phyloP scores from a whole-genome alignment of 2,329 filamentous ascomycete species.

The Penicillium sumatraense region DNA sequence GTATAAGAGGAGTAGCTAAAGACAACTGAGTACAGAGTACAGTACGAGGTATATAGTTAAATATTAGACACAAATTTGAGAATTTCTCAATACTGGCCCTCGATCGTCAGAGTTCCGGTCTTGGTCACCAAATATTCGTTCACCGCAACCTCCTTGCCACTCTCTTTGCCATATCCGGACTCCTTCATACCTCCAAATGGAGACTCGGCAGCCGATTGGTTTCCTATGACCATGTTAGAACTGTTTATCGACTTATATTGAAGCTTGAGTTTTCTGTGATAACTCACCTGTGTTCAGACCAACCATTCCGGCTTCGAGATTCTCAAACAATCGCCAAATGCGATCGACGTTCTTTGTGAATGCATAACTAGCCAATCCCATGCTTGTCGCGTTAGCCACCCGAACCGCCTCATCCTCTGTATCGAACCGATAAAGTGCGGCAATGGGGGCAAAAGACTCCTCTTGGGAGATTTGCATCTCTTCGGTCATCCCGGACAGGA shows the following conservation, averaged over 20 bases:
- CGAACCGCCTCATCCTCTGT: conserved; percentile 64
- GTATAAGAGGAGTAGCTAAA: too few relatives aligned
- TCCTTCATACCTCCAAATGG: conserved; percentile 72
- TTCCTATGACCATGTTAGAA: conserved; percentile 45
- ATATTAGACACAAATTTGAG: too few relatives aligned
- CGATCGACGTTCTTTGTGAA: conserved; percentile 63
- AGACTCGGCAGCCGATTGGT: conserved; percentile 67
- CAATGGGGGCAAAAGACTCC: conserved; percentile 66
- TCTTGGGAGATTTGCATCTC: conserved; percentile 61
- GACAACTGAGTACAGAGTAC: too few relatives aligned
- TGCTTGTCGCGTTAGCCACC: conserved; percentile 61
- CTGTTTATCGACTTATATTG: neutral
- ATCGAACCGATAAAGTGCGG: conserved; percentile 64
- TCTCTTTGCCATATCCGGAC: conserved; percentile 70
- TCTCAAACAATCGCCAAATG: conserved; percentile 62
- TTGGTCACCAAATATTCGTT: conserved; percentile 67
- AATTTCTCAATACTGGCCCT: conserved; percentile 56
- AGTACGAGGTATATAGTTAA: too few relatives aligned
- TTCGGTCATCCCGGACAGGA: conserved; percentile 60
- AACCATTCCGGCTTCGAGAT: conserved; percentile 69
- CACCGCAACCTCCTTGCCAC: conserved; percentile 68
- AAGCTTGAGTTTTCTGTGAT: neutral
- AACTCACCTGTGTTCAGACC: conserved; percentile 60
- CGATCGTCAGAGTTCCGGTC: conserved; percentile 67
- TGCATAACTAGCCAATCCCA: conserved; percentile 67